Percentiles rank a stretch among this genome's conserved stretches.
These are phyloP conservation scores for Rhodotorula diobovata DNA, from an alignment of 768 basidiomycete species.

Conservation along the genomic window DNA sequence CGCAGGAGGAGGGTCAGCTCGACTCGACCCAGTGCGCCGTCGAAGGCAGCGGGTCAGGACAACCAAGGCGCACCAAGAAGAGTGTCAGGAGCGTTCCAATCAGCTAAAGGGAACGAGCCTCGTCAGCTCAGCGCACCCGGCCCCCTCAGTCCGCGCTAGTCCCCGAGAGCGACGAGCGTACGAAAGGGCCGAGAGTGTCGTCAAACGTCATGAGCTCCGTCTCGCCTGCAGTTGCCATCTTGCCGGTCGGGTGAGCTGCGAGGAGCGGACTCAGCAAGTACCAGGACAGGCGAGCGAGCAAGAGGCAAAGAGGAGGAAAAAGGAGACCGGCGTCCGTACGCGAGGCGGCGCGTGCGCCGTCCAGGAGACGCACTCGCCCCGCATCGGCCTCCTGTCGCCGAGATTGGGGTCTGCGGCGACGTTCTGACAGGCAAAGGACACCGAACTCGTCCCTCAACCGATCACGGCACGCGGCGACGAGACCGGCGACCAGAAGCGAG, in stretches of 20 bases:
- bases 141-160: too few relatives aligned
- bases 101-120: not conserved
- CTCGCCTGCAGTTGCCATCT: not conserved
- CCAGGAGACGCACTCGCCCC: too few relatives aligned
- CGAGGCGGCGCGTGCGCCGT: too few relatives aligned
- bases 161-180: not conserved
- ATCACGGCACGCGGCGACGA: too few relatives aligned
- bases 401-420: too few relatives aligned
- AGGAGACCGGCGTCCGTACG: not conserved
- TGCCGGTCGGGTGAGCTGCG: not conserved
- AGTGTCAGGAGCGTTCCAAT: constrained; percentile 19
- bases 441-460: too few relatives aligned
- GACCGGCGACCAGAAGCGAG: too few relatives aligned
- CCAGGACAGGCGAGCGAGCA: too few relatives aligned
- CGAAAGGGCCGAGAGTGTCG: not conserved
- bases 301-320: not conserved
- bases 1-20: not conserved
- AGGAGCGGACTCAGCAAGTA: too few relatives aligned
- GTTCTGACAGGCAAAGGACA: too few relatives aligned
- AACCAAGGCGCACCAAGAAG: constrained; percentile 20
- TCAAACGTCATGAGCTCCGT: not conserved
- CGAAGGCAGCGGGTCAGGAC: not conserved
- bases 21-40: too few relatives aligned
- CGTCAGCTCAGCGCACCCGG: not conserved
- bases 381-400: too few relatives aligned